A percentile compares a stretch with the other conserved stretches of the same genome.
Conservation (phyloP, 2,329 filamentous ascomycete genomes). For the Fusarium virguliforme region DNA sequence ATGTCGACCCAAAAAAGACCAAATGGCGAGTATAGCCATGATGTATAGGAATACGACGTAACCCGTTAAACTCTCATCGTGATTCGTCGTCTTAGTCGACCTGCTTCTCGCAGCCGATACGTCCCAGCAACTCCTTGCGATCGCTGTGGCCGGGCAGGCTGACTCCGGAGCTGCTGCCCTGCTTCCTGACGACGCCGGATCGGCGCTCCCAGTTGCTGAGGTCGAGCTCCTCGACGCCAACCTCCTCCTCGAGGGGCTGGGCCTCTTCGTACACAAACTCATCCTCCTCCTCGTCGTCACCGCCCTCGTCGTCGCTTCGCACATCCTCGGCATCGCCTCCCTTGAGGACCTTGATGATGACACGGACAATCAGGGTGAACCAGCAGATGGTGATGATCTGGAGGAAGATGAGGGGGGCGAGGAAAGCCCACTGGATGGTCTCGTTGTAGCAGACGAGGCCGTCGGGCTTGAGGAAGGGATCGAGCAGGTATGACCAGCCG, state of each 20-base stretch:
- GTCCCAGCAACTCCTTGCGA: constrained; percentile 84
- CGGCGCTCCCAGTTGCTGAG: constrained; percentile 76
- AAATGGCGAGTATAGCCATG: constrained; percentile 30
- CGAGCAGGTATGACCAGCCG: constrained; percentile 75
- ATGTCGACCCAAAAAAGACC: constrained; percentile 15
- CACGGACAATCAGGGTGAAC: constrained; percentile 90
- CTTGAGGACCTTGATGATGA: constrained; percentile 84
- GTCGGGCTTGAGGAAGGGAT: constrained; percentile 80
- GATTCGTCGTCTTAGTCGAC: constrained; percentile 60
- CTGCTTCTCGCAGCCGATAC: constrained; percentile 88
- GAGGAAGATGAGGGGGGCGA: constrained; percentile 82
- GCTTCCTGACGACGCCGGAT: constrained; percentile 69
- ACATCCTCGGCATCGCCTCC: constrained; percentile 87
- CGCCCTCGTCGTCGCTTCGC: constrained; percentile 83
- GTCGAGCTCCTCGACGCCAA: constrained; percentile 80
- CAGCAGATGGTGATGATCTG: constrained; percentile 87
- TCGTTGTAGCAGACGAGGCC: constrained; percentile 86
- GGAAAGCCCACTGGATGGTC: constrained; percentile 82
- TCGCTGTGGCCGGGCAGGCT: constrained; percentile 81
- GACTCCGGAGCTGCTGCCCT: constrained; percentile 70
- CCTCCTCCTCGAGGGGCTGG: constrained; percentile 78
- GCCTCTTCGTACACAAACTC: constrained; percentile 70
- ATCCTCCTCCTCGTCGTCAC: constrained; percentile 73
- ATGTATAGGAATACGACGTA: constrained; percentile 30
- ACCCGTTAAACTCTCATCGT: constrained; percentile 42